Evolutionary conservation across 169 alveolate species (phyloP).

Genomic region (Amoebophrya sp.): DNA sequence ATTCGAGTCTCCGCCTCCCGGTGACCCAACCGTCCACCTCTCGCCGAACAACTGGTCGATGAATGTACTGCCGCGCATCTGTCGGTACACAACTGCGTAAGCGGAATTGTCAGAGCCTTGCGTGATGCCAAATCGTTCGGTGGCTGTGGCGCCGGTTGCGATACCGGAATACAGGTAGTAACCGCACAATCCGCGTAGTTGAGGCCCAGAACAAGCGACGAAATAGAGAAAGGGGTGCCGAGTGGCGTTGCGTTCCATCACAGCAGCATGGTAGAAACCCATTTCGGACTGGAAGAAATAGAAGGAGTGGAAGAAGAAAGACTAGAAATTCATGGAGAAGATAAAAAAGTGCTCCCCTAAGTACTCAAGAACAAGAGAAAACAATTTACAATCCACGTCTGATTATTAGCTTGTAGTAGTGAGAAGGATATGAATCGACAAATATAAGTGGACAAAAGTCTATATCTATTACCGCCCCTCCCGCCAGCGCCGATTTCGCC

Average conservation of each 20-base stretch:
- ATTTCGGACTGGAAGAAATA: no score
- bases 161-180: background rate
- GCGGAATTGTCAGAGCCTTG: no score
- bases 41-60: background rate
- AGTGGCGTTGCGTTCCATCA: background rate
- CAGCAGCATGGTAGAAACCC: background rate
- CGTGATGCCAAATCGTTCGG: background rate
- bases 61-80: background rate
- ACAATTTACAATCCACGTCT: no score
- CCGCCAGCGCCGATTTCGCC: background rate
- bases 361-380: no score
- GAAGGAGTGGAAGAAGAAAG: no score
- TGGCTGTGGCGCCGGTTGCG: background rate
- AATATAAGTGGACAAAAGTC: no score
- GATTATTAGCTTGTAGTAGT: no score
- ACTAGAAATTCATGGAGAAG: no score
- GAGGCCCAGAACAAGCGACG: background rate
- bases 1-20: background rate
- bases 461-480: no score
- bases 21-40: background rate
- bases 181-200: background rate
- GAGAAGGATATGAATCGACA: no score
- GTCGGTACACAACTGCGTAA: background rate
- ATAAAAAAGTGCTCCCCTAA: no score
- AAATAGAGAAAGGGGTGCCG: background rate